Evolutionary conservation across 2,329 filamentous ascomycete genomes (phyloP).

Genomic region (Colletotrichum incanum): DNA sequence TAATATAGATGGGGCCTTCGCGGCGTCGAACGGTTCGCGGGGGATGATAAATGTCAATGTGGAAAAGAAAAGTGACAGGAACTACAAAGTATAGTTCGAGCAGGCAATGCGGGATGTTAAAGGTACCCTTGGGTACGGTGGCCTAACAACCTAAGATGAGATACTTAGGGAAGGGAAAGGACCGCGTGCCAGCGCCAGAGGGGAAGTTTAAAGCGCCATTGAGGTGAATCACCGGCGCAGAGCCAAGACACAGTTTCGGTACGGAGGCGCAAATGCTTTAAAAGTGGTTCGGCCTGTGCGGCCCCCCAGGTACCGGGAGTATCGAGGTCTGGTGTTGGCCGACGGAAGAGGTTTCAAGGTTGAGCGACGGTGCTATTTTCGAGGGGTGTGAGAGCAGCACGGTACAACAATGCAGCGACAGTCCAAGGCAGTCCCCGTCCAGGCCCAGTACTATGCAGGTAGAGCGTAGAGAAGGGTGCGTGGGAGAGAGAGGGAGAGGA

Average conservation of each 20-base stretch:
- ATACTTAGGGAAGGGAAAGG: conserved; percentile 17
- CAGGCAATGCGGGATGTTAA: conserved; percentile 22
- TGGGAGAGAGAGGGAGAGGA: neutral
- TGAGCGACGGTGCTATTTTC: conserved; percentile 11
- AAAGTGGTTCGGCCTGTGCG: conserved; percentile 41
- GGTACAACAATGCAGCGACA: neutral
- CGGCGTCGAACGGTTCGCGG: conserved; percentile 26
- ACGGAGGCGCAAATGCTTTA: conserved; percentile 39
- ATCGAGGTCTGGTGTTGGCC: conserved; percentile 37
- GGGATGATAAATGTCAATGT: conserved; percentile 6
- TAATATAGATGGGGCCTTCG: conserved; percentile 22
- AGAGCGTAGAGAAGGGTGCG: neutral
- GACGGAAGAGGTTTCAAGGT: conserved; percentile 37
- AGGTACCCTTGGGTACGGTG: conserved; percentile 8
- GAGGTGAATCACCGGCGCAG: conserved; percentile 39
- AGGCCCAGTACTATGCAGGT: neutral
- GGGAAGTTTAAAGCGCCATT: conserved; percentile 42
- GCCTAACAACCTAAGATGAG: conserved; percentile 11
- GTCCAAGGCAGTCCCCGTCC: conserved; percentile 10
- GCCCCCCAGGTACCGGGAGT: conserved; percentile 32
- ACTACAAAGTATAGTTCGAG: conserved; percentile 1
- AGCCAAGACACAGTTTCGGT: conserved; percentile 42
- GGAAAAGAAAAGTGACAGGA: conserved; percentile 23
- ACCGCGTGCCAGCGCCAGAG: conserved; percentile 38
- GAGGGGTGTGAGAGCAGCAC: conserved; percentile 15